Evolutionary conservation across 139 green algal genomes (phyloP), one percentile per base, ranked within the genome.

Genomic region (Penium margaritaceum): DNA sequence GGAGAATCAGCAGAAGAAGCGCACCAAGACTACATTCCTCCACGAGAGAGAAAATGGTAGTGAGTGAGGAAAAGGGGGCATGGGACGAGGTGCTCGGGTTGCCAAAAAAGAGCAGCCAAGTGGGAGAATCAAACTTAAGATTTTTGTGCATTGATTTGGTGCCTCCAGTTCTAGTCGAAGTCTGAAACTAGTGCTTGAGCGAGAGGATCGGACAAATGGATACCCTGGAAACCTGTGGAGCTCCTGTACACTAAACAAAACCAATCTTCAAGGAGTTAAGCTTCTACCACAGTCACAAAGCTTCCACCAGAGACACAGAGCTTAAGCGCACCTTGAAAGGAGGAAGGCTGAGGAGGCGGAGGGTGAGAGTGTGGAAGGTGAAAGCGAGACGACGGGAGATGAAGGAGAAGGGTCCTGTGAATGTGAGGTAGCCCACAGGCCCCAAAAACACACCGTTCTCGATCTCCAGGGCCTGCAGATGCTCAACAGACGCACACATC

Each of bases 391-490:
- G 21, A 2, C 75, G 70, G 33, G 72, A 46, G 2, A 53, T 46
- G 58, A 55, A 84, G 7, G 63, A 33, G 43, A 81, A 79, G 4
- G 44, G 43, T 15, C 79, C 79, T 35, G 78, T 72, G 73, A 84
- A 84, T 54, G 69, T 71, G 34, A 84, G 67, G 15, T 66, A 54
- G 5, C 67, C 67, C 38, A 79, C 0, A 1, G 71, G 65, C 30
- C 78, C 71, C 15, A 80, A 29, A 57, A 77, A 84, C 19, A 84
- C 53, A 21, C 78, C 70, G 78, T 84, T 84, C 21, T 75, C 61
- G 12, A 84, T 77, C 27, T 63, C 63, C 2, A 24, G 34, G 2
- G 57, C 37, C 51, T 73, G 36, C 19, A n/a, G n/a, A n/a, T n/a
- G n/a, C n/a, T n/a, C n/a, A n/a, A n/a, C n/a, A n/a, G n/a, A n/a